Conservation (phyloP, 2,329 filamentous ascomycete species). For the Colletotrichum nymphaeae region DNA sequence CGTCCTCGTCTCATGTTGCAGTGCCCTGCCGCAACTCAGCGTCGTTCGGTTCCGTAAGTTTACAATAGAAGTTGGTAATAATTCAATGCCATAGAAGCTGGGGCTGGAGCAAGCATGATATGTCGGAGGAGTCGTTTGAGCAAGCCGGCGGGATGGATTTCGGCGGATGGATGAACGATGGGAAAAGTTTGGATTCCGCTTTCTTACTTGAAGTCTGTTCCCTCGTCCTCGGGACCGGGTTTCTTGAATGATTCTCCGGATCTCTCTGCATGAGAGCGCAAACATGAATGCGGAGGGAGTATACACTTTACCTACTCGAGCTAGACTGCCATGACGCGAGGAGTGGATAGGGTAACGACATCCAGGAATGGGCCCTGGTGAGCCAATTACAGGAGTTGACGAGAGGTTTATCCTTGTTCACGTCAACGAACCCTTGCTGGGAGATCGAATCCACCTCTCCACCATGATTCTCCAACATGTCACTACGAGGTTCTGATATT, state of each 20-base stretch:
- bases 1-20: slow-evolving; percentile 19
- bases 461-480: too few relatives aligned
- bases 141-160: not conserved
- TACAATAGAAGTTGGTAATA: not conserved
- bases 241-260: not conserved
- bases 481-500: too few relatives aligned
- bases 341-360: slow-evolving; percentile 29
- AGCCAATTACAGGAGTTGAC: not conserved
- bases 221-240: not conserved
- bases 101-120: not conserved
- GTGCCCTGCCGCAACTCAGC: slow-evolving; percentile 14
- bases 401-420: not conserved
- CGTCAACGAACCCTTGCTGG: too few relatives aligned
- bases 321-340: slow-evolving; percentile 24
- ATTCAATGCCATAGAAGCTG: not conserved
- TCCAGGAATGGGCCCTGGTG: slow-evolving; percentile 11
- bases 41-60: not conserved
- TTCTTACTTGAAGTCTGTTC: slow-evolving; percentile 8
- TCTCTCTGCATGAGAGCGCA: not conserved
- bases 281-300: slow-evolving; percentile 6
- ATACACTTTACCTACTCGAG: slow-evolving; percentile 10
- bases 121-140: not conserved
- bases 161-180: not conserved
- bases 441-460: too few relatives aligned
- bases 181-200: not conserved